phyloP scores from a whole-genome alignment of 2,329 filamentous ascomycete genomes.

The Hymenoscyphus salicellus region DNA sequence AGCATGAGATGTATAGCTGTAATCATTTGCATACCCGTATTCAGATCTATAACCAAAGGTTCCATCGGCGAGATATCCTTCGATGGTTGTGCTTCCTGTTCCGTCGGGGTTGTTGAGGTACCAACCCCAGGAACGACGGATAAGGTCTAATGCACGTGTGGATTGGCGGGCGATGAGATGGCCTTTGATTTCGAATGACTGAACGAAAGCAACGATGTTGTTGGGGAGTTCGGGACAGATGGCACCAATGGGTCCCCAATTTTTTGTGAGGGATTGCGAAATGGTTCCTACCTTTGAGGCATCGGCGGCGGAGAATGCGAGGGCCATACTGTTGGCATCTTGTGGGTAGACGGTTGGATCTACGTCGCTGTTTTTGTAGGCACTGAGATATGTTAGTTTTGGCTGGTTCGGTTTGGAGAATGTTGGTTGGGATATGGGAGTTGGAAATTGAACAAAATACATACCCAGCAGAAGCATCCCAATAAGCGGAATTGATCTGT shows the following conservation, averaged over 20 bases:
- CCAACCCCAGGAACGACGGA: constrained; percentile 58
- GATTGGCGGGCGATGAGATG: constrained; percentile 50
- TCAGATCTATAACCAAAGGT: constrained; percentile 55
- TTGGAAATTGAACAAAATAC: not conserved
- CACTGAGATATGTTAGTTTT: constrained; percentile 18
- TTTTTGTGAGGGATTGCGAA: constrained; percentile 28
- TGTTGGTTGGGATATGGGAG: not conserved
- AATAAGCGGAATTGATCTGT: constrained; percentile 26
- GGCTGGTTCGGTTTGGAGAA: constrained; percentile 16
- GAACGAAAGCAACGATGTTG: constrained; percentile 58
- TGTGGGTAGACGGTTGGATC: constrained; percentile 57
- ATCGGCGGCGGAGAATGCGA: constrained; percentile 36
- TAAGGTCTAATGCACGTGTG: constrained; percentile 52
- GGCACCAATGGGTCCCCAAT: constrained; percentile 54
- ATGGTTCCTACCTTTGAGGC: constrained; percentile 39
- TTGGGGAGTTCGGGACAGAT: constrained; percentile 54
- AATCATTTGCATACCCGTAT: constrained; percentile 50
- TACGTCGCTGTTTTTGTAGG: constrained; percentile 39
- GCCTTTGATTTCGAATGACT: constrained; percentile 56
- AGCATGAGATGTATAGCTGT: constrained; percentile 45
- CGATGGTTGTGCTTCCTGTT: constrained; percentile 57
- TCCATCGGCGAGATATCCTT: constrained; percentile 56
- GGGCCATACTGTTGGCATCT: constrained; percentile 56
- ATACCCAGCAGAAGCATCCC: constrained; percentile 26
- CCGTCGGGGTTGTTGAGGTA: constrained; percentile 56